Base-by-base conservation (phyloP, 306 rosid species). In the Trifolium subterraneum region DNA sequence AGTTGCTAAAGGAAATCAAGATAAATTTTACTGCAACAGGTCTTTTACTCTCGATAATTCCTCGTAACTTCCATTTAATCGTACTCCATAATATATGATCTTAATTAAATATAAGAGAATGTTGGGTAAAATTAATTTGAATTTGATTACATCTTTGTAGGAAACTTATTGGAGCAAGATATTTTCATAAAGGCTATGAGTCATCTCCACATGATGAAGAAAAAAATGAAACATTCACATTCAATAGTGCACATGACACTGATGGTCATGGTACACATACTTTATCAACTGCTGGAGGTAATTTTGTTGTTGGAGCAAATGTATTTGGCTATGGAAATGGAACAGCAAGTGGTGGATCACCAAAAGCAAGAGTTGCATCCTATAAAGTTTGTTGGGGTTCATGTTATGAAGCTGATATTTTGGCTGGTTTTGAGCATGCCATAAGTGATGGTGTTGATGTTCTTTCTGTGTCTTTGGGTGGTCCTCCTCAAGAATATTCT, bases 201-300 rank as follows among this genome's bases (percentile, higher is more conserved):
- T 1, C 10, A 39, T 2, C 15, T 2, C 4, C 3, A n/a, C n/a
- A n/a, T 5, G 11, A 1, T 1, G 38, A 44, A 6, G 16, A 22
- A 22, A 1, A 1, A 22, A 22, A 22, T 22, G 25, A 22, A 1
- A 22, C 25, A 22, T 22, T 22, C 2, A 22, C 87, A 3, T 13
- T 7, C 1, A 1, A 71, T 22, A 76, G 78, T 10, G 72, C 86
- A 0, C 86, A 95, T 1, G 99, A 95, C 83, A 0, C 13, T 1
- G 82, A 48, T 0, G 99, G 99, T 33, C 98, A 95, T 52, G 99
- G 99, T 3, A 13, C 97, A 14, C 99, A 95, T 38, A 95, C 99
- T 25, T 72, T 94, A 48, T 94, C 99, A n/a, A 94, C 97, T 1
- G 97, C 96, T 0, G 97, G 89, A 0, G 99, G 97, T 4, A 95